Evolutionary conservation across 768 basidiomycete genomes (phyloP), one percentile per base, ranked within the genome.

Genomic region (Boletus eberwhitei): DNA sequence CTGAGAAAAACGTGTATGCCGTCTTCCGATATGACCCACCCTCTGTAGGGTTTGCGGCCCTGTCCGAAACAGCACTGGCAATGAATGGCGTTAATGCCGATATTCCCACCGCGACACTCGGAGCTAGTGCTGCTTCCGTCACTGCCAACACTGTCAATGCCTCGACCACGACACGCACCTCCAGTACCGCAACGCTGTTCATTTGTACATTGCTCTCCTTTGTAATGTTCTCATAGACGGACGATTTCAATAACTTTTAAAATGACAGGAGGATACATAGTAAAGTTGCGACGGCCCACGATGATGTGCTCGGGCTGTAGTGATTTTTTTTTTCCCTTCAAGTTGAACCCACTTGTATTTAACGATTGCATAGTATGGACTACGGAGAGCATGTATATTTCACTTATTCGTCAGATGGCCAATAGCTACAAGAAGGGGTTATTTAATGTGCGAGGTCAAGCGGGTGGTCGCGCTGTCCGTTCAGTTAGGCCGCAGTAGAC

Each of bases 1-100:
- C 21, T 22, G 21, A 81, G 66, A 84, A 84, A 67, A 84, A 82
- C 61, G 80, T 81, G 24, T 82, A 82, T 64, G 75, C 79, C 12
- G 77, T 83, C 0, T 81, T 75, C 64, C 71, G 79, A 22, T 79
- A 73, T 52, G 55, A 70, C 24, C 81, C 81, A 1, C 71, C 81
- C 3, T 71, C 76, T 3, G 77, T 83, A 9, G 81, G 81, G 5
- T 81, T 83, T 60, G 81, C 81, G 17, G 61, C 64, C 3, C 68
- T 81, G 29, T 75, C 79, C 5, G 50, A 58, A 5, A 53, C 54
- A 11, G 69, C 61, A 29, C 59, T 69, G 4, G 57, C 58, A 8
- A 60, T 60, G 64, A 69, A 69, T 31, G 68, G 69, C 5, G 31
- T 48, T n/a, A 35, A 55, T 47, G 64, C 55, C 26, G 31, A 37